Evolutionary conservation across 2,329 filamentous ascomycete genomes (phyloP).

Genomic region (Penicillium sp.): DNA sequence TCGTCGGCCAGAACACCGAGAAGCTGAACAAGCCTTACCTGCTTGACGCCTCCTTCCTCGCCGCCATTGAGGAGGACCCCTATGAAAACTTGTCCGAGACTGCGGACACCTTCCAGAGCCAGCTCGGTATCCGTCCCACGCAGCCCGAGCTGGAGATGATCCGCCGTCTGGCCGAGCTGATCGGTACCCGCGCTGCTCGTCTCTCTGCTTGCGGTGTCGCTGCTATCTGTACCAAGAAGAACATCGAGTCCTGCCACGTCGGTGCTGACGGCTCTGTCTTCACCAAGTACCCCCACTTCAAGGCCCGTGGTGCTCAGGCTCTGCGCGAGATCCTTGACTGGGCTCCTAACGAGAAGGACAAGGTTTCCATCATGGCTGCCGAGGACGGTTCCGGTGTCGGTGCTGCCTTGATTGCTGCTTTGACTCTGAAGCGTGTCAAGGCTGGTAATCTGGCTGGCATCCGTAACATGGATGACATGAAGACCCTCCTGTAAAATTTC

Average conservation of each 20-base stretch:
- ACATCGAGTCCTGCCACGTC: slow-evolving; percentile 82
- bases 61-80: slow-evolving; percentile 89
- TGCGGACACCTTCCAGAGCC: slow-evolving; percentile 72
- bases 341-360: slow-evolving; percentile 80
- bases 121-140: slow-evolving; percentile 68
- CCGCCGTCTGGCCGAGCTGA: slow-evolving; percentile 85
- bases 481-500: slow-evolving; percentile 26
- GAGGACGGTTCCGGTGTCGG: slow-evolving; percentile 98
- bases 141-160: slow-evolving; percentile 83
- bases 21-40: slow-evolving; percentile 82
- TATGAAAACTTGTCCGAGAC: slow-evolving; percentile 95
- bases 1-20: slow-evolving; percentile 77
- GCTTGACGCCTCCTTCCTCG: slow-evolving; percentile 89
- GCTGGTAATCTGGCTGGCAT: slow-evolving; percentile 60
- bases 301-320: slow-evolving; percentile 82
- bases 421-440: slow-evolving; percentile 63
- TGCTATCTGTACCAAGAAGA: slow-evolving; percentile 96
- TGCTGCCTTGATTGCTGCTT: slow-evolving; percentile 83
- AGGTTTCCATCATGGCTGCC: slow-evolving; percentile 80
- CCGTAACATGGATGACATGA: slow-evolving; percentile 46
- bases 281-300: slow-evolving; percentile 99
- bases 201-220: slow-evolving; percentile 93
- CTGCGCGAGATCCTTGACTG: slow-evolving; percentile 95
- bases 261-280: slow-evolving; percentile 97
- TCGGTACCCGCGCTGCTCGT: slow-evolving; percentile 89